Base-by-base conservation (phyloP, 768 basidiomycete genomes). In the Amanita pallidorosea region DNA sequence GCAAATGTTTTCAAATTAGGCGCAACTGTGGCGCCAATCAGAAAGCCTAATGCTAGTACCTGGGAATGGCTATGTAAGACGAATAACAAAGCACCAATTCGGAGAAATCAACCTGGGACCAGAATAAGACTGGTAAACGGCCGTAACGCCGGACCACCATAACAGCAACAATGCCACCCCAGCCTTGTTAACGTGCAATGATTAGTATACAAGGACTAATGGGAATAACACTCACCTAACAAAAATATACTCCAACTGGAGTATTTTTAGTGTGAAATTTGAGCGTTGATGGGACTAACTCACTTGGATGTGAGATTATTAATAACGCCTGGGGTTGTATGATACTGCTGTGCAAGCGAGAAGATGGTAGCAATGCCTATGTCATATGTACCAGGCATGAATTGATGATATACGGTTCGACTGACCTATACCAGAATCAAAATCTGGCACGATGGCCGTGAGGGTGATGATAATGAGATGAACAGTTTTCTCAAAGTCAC, bases 71-170 rank as follows among this genome's bases (percentile, higher is more conserved):
- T 13, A n/a, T 18, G 48, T 37, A 20, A 48, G 36, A 33, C 41
- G 45, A 27, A 37, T 45, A 22, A 8, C 12, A 23, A 3, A 23
- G 41, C 5, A 46, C 17, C 25, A 27, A 27, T 15, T 23, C 33
- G 33, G 17, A 22, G 36, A 13, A 29, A 54, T 67, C 20, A 50
- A 77, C 77, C 65, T 85, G 83, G 0, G 80, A 80, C 83, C 83
- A 87, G 65, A 84, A 85, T 33, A 87, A 62, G 11, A 85, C 67
- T 0, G 83, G 81, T 1, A 87, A 70, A 40, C 84, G 76, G 6
- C 84, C 84, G 49, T 65, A 73, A 15, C 80, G 74, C 31, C 81
- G 70, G 61, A 84, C 78, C 29, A 83, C 61, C 67, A 83, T 79
- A 5, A 83, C 80, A n/a, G 75, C 74, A 54, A 77, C 68, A n/a